A percentile compares a stretch with the other conserved stretches of the same genome.
phyloP scores from a whole-genome alignment of 352 stramenopile species.

The Phytophthora litchii region DNA sequence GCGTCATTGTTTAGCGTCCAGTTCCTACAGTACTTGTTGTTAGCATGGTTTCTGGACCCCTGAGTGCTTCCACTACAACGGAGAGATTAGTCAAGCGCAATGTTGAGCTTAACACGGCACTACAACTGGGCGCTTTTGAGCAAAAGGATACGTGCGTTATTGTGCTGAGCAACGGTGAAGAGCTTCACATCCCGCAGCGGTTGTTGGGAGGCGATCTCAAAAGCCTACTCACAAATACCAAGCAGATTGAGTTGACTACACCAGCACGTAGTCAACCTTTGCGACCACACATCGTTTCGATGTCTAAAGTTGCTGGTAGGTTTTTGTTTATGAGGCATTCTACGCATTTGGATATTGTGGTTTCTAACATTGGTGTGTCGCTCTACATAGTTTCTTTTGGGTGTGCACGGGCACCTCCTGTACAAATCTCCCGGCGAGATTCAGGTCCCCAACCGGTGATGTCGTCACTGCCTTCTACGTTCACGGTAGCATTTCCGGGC shows the following conservation, averaged over 20 bases:
- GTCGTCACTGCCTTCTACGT: slow-evolving; percentile 51
- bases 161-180: slow-evolving; percentile 76
- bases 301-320: slow-evolving; percentile 63
- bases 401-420: slow-evolving; percentile 43
- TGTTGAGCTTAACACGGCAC: slow-evolving; percentile 55
- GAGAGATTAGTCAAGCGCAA: slow-evolving; percentile 73
- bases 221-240: slow-evolving; percentile 46
- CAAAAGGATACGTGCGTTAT: slow-evolving; percentile 71
- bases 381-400: slow-evolving; percentile 51
- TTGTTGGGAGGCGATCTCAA: slow-evolving; percentile 49
- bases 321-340: not conserved
- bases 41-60: slow-evolving; percentile 52
- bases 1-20: slow-evolving; percentile 9
- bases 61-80: slow-evolving; percentile 24
- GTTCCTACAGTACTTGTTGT: slow-evolving; percentile 62
- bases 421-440: slow-evolving; percentile 46
- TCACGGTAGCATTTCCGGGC: slow-evolving; percentile 72
- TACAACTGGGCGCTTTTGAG: slow-evolving; percentile 56
- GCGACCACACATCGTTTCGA: slow-evolving; percentile 59
- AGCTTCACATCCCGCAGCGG: slow-evolving; percentile 62
- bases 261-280: slow-evolving; percentile 50
- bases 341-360: slow-evolving; percentile 1
- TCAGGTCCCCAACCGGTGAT: slow-evolving; percentile 46
- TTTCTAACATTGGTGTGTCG: slow-evolving; percentile 8
- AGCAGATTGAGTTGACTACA: slow-evolving; percentile 65